phyloP scores from a whole-genome alignment of 805 yeast species.

The Zygotorulaspora danielsina region DNA sequence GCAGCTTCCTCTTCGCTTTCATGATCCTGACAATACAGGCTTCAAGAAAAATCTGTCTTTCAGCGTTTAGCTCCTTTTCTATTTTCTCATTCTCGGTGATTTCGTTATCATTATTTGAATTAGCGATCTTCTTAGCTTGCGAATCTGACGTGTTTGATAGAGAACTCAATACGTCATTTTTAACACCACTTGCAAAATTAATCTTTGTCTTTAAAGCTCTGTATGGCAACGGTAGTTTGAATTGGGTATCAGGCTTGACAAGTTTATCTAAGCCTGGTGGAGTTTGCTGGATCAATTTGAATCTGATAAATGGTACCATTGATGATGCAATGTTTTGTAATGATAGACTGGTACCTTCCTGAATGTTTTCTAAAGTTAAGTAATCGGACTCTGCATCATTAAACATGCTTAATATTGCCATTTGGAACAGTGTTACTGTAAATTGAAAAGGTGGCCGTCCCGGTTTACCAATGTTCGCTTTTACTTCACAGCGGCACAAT shows the following conservation, averaged over 20 bases:
- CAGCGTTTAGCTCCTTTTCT: constrained; percentile 77
- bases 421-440: constrained; percentile 79
- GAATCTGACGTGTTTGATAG: constrained; percentile 14
- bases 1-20: constrained; percentile 83
- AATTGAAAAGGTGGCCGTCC: constrained; percentile 79
- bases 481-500: constrained; percentile 85
- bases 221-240: constrained; percentile 73
- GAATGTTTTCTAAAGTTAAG: constrained; percentile 52
- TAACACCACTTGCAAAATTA: constrained; percentile 64
- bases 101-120: constrained; percentile 43
- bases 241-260: constrained; percentile 51
- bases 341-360: constrained; percentile 64
- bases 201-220: constrained; percentile 79
- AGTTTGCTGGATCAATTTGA: constrained; percentile 62
- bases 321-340: constrained; percentile 67
- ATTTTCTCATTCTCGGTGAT: constrained; percentile 52
- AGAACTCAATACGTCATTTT: constrained; percentile 34
- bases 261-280: constrained; percentile 59
- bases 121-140: constrained; percentile 21
- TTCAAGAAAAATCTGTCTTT: constrained; percentile 76
- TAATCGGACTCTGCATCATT: constrained; percentile 50
- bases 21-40: constrained; percentile 95
- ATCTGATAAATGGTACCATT: constrained; percentile 72
- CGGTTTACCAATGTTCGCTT: constrained; percentile 75
- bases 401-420: constrained; percentile 80